A percentile compares a stretch with the other conserved stretches of the same genome.
Conservation (phyloP, 2,329 filamentous ascomycete genomes). For the Microcera coccophila region DNA sequence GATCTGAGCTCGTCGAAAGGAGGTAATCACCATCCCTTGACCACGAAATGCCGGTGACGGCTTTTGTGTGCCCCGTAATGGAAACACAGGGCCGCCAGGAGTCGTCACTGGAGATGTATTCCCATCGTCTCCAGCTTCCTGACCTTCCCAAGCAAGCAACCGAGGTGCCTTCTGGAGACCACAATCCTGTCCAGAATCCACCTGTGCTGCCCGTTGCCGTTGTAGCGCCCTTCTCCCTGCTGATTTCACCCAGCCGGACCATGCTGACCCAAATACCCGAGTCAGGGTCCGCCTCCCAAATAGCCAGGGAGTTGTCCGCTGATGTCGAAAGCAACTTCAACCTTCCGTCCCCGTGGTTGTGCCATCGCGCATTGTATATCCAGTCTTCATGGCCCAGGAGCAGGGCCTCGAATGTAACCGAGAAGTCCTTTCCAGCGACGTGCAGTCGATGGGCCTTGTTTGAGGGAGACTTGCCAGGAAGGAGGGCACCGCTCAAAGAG, state of each 20-base stretch:
- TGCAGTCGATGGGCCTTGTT: conserved; percentile 85
- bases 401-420: conserved; percentile 87
- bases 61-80: conserved; percentile 76
- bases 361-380: conserved; percentile 89
- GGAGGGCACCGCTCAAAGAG: conserved; percentile 53
- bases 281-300: conserved; percentile 81
- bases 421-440: conserved; percentile 60
- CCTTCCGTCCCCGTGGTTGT: conserved; percentile 46
- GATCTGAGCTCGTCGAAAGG: conserved; percentile 83
- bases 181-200: conserved; percentile 93
- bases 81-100: conserved; percentile 74
- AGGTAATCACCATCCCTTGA: conserved; percentile 77
- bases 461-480: conserved; percentile 68
- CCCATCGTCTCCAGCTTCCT: conserved; percentile 90
- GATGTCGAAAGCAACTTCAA: conserved; percentile 82
- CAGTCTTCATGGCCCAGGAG: conserved; percentile 95
- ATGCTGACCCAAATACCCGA: conserved; percentile 91
- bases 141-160: conserved; percentile 84
- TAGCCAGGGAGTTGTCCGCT: conserved; percentile 88
- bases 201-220: conserved; percentile 94
- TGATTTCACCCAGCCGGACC: conserved; percentile 86
- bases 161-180: conserved; percentile 72
- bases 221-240: conserved; percentile 89
- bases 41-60: conserved; percentile 82
- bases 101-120: conserved; percentile 55